Base-by-base conservation (phyloP, 2,329 filamentous ascomycete genomes). In the Mycosphaerelloides madeirae region DNA sequence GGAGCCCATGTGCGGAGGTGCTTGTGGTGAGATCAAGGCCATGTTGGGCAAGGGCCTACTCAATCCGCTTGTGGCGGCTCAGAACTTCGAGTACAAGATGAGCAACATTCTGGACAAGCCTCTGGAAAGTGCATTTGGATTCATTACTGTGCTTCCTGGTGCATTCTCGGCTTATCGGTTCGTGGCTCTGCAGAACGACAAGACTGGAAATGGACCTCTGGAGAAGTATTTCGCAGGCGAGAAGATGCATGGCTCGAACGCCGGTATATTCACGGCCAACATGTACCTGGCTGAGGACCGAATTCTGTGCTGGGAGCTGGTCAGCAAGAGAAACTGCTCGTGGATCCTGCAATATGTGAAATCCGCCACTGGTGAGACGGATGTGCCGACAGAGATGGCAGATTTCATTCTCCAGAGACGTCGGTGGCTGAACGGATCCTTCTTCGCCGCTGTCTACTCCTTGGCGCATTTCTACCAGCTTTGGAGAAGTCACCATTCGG, bases 11-110 rank as follows among this genome's bases (percentile, higher is more conserved):
- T 97, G 93, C 64, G 93, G 85, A 56, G 93, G 93, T 57, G 91
- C 93, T 58, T 98, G 93, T 68, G 93, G 93, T 69, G 93, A 98
- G 68, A 98, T 98, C 74, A 97, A 98, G 69, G 91, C 91, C 54
- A 96, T 97, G 90, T 75, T 97, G 71, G 85, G 91, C 53, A 91
- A 86, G 68, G 89, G 94, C 59, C 78, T 98, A 29, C 66, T 96
- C 55, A 98, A 97, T 61, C 93, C 93, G 0, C 78, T 98, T 3
- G 87, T 98, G 16, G 93, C 93, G 2, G 90, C 90, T 1, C 93
- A 98, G 62, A 98, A 98, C 64, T 98, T 98, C 59, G 93, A 98
- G 72, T 98, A 98, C 78, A 98, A 98, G 77, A 95, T 98, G 85
- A 95, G 88, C 67, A 98, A 98, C 63, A 98, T 98, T 63, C 78